A percentile compares a stretch with the other conserved stretches of the same genome.
phyloP scores from a whole-genome alignment of 2,329 filamentous ascomycete species.

The Fusarium sp. region DNA sequence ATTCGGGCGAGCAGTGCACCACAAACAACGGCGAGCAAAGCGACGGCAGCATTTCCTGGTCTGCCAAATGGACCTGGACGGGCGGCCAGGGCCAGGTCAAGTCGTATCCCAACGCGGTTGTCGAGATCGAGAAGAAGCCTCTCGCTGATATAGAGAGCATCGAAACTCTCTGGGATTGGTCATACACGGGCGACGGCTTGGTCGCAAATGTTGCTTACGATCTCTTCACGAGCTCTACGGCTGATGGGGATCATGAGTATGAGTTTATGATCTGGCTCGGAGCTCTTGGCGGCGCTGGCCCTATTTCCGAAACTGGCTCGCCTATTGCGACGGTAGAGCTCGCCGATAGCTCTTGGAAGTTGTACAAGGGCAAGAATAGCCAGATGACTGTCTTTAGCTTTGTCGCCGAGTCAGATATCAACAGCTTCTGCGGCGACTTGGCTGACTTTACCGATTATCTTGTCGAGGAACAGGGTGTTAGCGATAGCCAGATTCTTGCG shows the following conservation, averaged over 20 bases:
- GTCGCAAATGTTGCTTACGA: constrained; percentile 73
- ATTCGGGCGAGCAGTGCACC: constrained; percentile 58
- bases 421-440: constrained; percentile 69
- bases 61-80: constrained; percentile 58
- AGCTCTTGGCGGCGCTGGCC: constrained; percentile 41
- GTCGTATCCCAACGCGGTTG: constrained; percentile 59
- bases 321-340: constrained; percentile 69
- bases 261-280: constrained; percentile 49
- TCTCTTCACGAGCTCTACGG: constrained; percentile 66
- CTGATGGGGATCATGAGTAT: constrained; percentile 64
- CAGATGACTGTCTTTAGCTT: constrained; percentile 72
- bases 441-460: constrained; percentile 71
- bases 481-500: constrained; percentile 66
- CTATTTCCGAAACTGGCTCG: constrained; percentile 61
- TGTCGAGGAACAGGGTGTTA: constrained; percentile 61
- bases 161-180: constrained; percentile 53
- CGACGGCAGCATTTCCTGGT: constrained; percentile 56
- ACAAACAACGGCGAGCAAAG: constrained; percentile 54
- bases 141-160: constrained; percentile 52
- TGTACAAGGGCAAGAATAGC: constrained; percentile 71
- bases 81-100: constrained; percentile 58
- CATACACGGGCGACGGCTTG: constrained; percentile 63
- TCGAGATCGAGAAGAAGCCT: constrained; percentile 49
- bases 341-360: constrained; percentile 65
- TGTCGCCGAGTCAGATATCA: constrained; percentile 56